Evolutionary conservation across 495 filamentous ascomycete genomes (phyloP).

Genomic region (Penicillium simplicissimum): DNA sequence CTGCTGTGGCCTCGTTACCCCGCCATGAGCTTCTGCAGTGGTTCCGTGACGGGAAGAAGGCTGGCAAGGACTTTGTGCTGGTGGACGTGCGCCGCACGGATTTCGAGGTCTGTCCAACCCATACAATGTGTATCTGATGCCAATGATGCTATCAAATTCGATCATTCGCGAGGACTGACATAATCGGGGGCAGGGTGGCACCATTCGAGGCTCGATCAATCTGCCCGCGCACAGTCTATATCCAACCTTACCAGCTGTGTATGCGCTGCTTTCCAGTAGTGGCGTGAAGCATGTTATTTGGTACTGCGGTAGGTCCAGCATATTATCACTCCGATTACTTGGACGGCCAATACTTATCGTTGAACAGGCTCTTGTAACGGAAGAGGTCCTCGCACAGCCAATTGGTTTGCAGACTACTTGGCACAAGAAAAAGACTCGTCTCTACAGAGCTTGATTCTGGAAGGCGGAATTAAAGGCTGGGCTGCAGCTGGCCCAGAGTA

Average conservation of each 20-base stretch:
- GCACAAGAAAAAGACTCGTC: constrained; percentile 39
- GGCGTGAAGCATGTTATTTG: constrained; percentile 58
- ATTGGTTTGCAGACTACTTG: constrained; percentile 68
- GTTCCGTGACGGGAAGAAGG: constrained; percentile 37
- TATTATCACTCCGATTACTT: constrained; percentile 2
- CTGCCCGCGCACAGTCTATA: constrained; percentile 69
- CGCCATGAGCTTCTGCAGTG: constrained; percentile 41
- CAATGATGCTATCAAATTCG: background rate
- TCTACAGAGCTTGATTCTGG: constrained; percentile 58
- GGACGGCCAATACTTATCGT: background rate
- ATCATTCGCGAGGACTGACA: background rate
- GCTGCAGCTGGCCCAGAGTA: constrained; percentile 56
- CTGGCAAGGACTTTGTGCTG: constrained; percentile 56
- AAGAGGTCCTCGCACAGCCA: constrained; percentile 60
- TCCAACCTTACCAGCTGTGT: constrained; percentile 57
- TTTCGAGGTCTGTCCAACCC: constrained; percentile 49
- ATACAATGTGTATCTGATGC: background rate
- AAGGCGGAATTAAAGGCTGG: constrained; percentile 68
- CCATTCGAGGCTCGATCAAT: constrained; percentile 67
- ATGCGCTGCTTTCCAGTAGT: constrained; percentile 52
- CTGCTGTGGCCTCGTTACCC: constrained; percentile 32
- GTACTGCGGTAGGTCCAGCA: constrained; percentile 62
- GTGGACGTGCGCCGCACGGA: constrained; percentile 65
- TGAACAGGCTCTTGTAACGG: constrained; percentile 62
- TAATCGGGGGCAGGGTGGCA: constrained; percentile 56